Evolutionary conservation across 352 stramenopile genomes (phyloP).

Genomic region (Globisporangium mamillatum): DNA sequence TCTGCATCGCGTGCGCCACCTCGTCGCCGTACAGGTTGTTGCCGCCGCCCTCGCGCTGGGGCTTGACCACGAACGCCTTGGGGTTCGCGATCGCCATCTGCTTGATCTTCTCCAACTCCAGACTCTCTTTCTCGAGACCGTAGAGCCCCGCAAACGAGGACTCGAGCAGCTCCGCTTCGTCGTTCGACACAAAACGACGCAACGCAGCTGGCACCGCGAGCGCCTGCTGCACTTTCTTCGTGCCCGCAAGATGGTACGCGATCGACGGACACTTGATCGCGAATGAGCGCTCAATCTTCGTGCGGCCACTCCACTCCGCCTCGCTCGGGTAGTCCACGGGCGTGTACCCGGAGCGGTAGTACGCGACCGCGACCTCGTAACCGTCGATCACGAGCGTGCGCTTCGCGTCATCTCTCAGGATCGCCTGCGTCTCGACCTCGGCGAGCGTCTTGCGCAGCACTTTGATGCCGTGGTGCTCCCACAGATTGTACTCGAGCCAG

Average conservation of each 20-base stretch:
- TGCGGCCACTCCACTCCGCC: constrained; percentile 88
- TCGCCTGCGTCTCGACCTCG: constrained; percentile 45
- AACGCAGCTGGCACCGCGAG: constrained; percentile 83
- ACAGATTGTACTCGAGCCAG: constrained; percentile 92
- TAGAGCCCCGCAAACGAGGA: constrained; percentile 95
- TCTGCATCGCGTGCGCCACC: constrained; percentile 82
- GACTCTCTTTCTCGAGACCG: constrained; percentile 85
- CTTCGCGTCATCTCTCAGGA: constrained; percentile 37
- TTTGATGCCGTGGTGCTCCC: constrained; percentile 73
- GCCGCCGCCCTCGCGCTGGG: constrained; percentile 96
- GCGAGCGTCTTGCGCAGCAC: constrained; percentile 77
- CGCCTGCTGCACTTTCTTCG: constrained; percentile 98
- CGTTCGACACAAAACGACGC: constrained; percentile 87
- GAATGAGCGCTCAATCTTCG: constrained; percentile 86
- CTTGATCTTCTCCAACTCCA: constrained; percentile 67
- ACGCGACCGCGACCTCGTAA: constrained; percentile 91
- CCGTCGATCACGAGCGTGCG: constrained; percentile 57
- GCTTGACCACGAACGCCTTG: constrained; percentile 94
- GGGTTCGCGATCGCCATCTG: constrained; percentile 64
- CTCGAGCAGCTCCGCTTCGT: constrained; percentile 72
- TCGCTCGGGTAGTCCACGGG: constrained; percentile 93
- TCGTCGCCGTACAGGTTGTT: constrained; percentile 98
- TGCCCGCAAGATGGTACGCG: constrained; percentile 95
- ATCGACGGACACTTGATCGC: constrained; percentile 96
- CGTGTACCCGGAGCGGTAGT: constrained; percentile 96